Percentiles rank a stretch among this genome's conserved stretches.
Evolutionary conservation across 768 basidiomycete genomes (phyloP).

Genomic region (Mycena latifolia): DNA sequence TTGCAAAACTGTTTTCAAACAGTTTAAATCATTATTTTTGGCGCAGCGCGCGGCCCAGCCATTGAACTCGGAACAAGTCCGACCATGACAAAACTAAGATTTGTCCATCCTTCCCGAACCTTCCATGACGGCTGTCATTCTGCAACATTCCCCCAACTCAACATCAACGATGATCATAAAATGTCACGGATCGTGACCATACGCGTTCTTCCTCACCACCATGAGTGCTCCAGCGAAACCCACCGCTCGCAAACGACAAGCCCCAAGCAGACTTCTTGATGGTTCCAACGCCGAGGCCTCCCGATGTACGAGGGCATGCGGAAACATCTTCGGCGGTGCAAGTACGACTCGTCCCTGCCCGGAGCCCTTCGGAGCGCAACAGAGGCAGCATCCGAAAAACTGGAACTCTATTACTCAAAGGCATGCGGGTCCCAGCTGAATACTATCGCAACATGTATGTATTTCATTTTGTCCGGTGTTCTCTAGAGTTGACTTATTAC

Average conservation of each 20-base stretch:
- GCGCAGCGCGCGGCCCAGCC: not conserved
- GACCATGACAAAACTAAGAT: not conserved
- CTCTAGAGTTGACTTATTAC: too few relatives aligned
- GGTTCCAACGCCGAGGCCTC: constrained; percentile 15
- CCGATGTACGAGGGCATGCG: constrained; percentile 24
- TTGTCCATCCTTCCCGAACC: not conserved
- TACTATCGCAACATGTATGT: too few relatives aligned
- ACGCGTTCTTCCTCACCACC: constrained; percentile 3
- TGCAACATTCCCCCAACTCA: not conserved
- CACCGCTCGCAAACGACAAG: not conserved
- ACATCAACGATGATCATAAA: not conserved
- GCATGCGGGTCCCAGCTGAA: too few relatives aligned
- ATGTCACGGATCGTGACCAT: constrained; percentile 1
- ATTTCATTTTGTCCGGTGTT: too few relatives aligned
- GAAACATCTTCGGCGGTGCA: not conserved
- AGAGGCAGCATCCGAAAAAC: too few relatives aligned
- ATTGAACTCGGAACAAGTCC: not conserved
- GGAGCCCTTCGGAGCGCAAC: too few relatives aligned
- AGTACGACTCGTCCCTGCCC: not conserved
- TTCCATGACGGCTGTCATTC: not conserved
- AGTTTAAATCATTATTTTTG: constrained; percentile 5
- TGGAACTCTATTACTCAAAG: too few relatives aligned
- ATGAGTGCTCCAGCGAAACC: not conserved
- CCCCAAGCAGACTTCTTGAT: not conserved
- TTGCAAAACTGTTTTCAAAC: constrained; percentile 5